Evolutionary conservation across 306 rosid species (phyloP), one percentile per base, ranked within the genome.

Genomic region (Citrullus amarus): DNA sequence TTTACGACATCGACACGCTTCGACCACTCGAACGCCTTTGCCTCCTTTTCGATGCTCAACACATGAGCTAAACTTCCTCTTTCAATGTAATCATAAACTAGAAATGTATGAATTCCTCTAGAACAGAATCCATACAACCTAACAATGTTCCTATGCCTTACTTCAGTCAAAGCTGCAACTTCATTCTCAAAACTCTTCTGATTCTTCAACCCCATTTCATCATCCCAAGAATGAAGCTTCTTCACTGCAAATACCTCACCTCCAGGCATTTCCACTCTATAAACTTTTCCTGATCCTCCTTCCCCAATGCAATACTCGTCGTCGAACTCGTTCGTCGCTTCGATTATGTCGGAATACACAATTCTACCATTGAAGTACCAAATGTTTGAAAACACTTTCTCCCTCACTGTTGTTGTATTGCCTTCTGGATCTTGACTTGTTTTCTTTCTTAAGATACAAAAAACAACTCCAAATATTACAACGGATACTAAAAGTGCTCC

Each of bases 211-310:
- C 80, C 84, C 43, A 82, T 46, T 69, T 50, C 82, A 6, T 82
- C 88, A 70, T 69, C 76, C 73, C 84, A 78, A 8, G 84, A 85
- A 78, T 81, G 80, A 51, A 87, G 48, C 82, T 67, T 87, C 54
- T 87, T 87, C 17, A 87, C 82, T 2, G 90, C 90, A 74, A 76
- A 87, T n/a, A 87, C 82, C 79, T 83, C 83, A 39, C 85, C 86
- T 20, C 87, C 85, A 50, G 22, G 3, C 81, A 85, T 46, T 66
- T 32, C 79, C 1, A 80, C 88, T 72, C 70, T 85, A 17, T 80
- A 87, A 60, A 87, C 90, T 72, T 72, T 87, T 5, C 86, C 88
- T 0, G 86, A 55, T 7, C 82, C 84, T 46, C 88, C 88, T 66
- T 76, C 88, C 1, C 90, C 90, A 5, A 87, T 72, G 82, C 86